Evolutionary conservation across 139 green algal species (phyloP).

Genomic region (Micromonas commoda): DNA sequence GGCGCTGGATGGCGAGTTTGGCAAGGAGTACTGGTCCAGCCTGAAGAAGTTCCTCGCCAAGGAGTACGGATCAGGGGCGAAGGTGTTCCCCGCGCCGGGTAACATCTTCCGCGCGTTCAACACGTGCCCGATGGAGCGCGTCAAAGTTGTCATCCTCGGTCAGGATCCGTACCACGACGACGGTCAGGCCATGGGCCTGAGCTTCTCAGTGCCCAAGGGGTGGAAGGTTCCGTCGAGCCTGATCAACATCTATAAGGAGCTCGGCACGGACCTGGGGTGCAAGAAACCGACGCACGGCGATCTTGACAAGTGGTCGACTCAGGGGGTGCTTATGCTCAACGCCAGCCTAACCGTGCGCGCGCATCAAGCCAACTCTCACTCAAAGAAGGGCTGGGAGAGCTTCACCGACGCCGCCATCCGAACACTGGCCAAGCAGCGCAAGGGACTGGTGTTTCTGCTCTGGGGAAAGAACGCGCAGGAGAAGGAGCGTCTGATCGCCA

Average conservation of each 20-base stretch:
- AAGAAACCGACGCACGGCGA: conserved; percentile 54
- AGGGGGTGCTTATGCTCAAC: conserved; percentile 90
- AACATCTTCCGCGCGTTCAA: conserved; percentile 66
- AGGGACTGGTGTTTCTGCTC: conserved; percentile 47
- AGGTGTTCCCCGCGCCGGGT: conserved; percentile 66
- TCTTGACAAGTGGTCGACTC: conserved; percentile 56
- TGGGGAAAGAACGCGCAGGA: conserved; percentile 47
- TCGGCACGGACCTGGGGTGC: conserved; percentile 58
- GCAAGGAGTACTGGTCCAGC: conserved; percentile 32
- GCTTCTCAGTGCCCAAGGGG: conserved; percentile 81
- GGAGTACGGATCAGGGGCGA: conserved; percentile 22
- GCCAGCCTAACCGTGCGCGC: conserved; percentile 78
- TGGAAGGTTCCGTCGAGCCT: conserved; percentile 38
- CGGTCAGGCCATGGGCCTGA: conserved; percentile 88
- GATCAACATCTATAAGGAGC: conserved; percentile 71
- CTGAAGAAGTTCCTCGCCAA: conserved; percentile 37
- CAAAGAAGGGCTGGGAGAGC: conserved; percentile 80
- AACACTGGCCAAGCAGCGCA: conserved; percentile 46
- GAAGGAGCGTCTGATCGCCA: conserved; percentile 45
- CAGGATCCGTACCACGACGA: conserved; percentile 89
- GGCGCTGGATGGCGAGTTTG: conserved; percentile 35
- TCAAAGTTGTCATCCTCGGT: conserved; percentile 42
- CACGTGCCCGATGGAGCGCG: conserved; percentile 38
- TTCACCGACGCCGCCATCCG: conserved; percentile 83
- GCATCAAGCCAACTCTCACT: conserved; percentile 69